Evolutionary conservation across 176 grass and related monocot genomes (phyloP).

Genomic region (Phragmites australis): DNA sequence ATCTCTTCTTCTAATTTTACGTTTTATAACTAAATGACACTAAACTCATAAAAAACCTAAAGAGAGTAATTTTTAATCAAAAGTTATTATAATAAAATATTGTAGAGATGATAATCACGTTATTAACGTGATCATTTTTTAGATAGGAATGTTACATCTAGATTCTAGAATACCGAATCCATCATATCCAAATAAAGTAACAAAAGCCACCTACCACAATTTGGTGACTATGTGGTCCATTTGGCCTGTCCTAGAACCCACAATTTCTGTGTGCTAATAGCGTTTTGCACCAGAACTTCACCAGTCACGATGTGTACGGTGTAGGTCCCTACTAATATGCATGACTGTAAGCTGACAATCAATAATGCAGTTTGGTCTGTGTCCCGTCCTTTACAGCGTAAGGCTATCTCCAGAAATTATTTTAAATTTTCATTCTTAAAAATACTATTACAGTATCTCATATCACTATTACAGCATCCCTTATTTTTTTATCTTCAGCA

Average conservation of each 20-base stretch:
- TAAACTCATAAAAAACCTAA: no score
- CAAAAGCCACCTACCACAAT: not conserved
- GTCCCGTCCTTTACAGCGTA: not conserved
- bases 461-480: no score
- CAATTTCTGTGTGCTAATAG: not conserved
- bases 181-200: not conserved
- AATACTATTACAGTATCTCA: no score
- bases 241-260: not conserved
- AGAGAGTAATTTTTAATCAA: no score
- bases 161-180: not conserved
- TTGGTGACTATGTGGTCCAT: not conserved
- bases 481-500: no score
- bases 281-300: not conserved
- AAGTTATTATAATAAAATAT: no score
- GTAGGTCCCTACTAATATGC: not conserved
- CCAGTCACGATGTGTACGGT: not conserved
- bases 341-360: not conserved
- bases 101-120: no score
- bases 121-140: no score
- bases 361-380: slow-evolving; percentile 35
- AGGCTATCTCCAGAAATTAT: no score
- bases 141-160: not conserved
- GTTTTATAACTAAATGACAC: no score
- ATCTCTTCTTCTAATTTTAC: no score
- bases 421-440: no score